A percentile compares a stretch with the other conserved stretches of the same genome.
These are phyloP conservation scores for Blastocrithidia nonstop DNA, from an alignment of 208 protist species.

Conservation along the genomic window DNA sequence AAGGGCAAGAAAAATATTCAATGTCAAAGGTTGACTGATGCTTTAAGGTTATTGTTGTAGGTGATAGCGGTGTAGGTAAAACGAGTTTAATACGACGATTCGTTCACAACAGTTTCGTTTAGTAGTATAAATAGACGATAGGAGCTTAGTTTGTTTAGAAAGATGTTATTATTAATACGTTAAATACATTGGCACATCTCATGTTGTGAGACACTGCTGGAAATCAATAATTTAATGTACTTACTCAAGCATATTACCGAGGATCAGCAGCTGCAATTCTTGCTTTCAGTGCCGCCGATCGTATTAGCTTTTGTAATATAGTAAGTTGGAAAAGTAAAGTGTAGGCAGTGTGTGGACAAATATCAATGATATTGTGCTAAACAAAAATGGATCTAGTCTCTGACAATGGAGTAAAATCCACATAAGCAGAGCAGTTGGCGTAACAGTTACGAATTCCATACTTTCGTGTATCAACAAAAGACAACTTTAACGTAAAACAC, in stretches of 20 bases:
- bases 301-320: conserved; percentile 73
- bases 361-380: conserved; percentile 87
- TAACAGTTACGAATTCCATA: conserved; percentile 65
- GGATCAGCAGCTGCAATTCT: conserved; percentile 75
- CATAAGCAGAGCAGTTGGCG: conserved; percentile 81
- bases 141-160: conserved; percentile 90
- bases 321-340: conserved; percentile 80
- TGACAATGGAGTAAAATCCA: conserved; percentile 48
- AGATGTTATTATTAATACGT: conserved; percentile 46
- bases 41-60: conserved; percentile 93
- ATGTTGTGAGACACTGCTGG: conserved; percentile 93
- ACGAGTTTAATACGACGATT: conserved; percentile 86
- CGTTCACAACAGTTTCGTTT: conserved; percentile 79
- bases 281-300: conserved; percentile 83
- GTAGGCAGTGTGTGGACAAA: conserved; percentile 57
- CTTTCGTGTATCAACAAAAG: conserved; percentile 85
- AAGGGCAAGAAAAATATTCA: too few species aligned
- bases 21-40: conserved; percentile 39
- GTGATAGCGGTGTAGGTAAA: conserved; percentile 91
- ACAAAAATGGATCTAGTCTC: conserved; percentile 89
- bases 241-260: conserved; percentile 89
- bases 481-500: conserved; percentile 87
- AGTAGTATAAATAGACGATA: conserved; percentile 86
- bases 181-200: conserved; percentile 58
- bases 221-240: conserved; percentile 84